Percentiles rank a stretch among this genome's conserved stretches.
Evolutionary conservation across 495 filamentous ascomycete species (phyloP).

Genomic region (Cairneyella variabilis): DNA sequence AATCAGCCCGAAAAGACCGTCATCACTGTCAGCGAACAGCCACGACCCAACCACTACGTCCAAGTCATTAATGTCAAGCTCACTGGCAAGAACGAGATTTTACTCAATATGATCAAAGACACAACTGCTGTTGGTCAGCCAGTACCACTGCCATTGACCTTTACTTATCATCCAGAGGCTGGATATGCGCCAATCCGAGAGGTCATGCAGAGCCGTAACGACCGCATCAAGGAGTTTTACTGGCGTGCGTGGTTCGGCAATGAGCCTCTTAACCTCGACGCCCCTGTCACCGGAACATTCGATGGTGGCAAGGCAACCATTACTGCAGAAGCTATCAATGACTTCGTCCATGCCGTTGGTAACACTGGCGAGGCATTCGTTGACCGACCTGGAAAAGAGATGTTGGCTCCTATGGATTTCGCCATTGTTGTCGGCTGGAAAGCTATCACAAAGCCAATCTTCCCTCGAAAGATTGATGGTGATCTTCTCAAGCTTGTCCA

Average conservation of each 20-base stretch:
- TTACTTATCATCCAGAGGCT: conserved; percentile 88
- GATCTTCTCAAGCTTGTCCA: conserved; percentile 94
- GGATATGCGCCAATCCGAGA: conserved; percentile 95
- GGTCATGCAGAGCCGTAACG: conserved; percentile 90
- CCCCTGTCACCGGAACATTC: conserved; percentile 77
- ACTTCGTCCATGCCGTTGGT: conserved; percentile 97
- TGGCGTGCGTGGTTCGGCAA: conserved; percentile 95
- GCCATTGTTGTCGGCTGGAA: conserved; percentile 99
- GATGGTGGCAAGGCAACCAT: conserved; percentile 82
- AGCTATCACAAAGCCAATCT: conserved; percentile 97
- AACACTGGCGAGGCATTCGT: conserved; percentile 99
- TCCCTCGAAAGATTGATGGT: conserved; percentile 90
- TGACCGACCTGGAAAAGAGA: conserved; percentile 89
- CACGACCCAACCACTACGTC: conserved; percentile 58
- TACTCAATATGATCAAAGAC: conserved; percentile 82
- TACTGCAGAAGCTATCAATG: conserved; percentile 87
- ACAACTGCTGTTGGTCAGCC: conserved; percentile 76
- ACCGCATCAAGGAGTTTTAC: conserved; percentile 97
- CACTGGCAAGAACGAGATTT: conserved; percentile 70
- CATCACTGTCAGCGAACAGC: conserved; percentile 70
- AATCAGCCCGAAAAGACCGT: conserved; percentile 73
- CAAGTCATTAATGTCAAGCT: conserved; percentile 83
- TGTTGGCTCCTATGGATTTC: conserved; percentile 97
- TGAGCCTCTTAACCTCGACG: conserved; percentile 78
- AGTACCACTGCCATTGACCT: conserved; percentile 74